Evolutionary conservation across 2,329 filamentous ascomycete genomes (phyloP), one percentile per base, ranked within the genome.

Genomic region (Emmonsiellopsis sp.): DNA sequence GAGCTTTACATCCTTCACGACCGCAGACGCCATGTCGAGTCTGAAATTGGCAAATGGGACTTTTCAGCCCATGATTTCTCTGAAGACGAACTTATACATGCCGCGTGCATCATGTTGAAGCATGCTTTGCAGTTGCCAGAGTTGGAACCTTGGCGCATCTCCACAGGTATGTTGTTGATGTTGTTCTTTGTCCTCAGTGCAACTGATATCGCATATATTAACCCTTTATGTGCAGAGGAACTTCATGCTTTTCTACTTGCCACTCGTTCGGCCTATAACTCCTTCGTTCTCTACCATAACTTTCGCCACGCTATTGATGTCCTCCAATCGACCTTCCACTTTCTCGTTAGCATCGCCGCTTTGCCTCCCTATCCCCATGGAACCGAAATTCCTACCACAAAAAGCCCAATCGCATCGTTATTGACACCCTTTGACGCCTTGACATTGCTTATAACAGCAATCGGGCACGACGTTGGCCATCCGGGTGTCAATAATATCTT

Each of bases 401-500:
- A 57, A 81, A 87, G 81, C 2, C 81, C 86, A 1, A 81, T 95
- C 46, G 87, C 87, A 2, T 75, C 79, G 44, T 76, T 97, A 26
- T 75, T 98, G n/a, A 79, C 81, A 48, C 90, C 92, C 0, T 89
- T 95, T 59, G 91, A 97, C 68, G 88, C 87, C 5, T 77, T 98
- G 51, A 92, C 90, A 0, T 79, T 98, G 2, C 79, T 98, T 45
- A 86, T 97, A 59, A 92, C 92, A 7, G 93, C 93, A n/a, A 94
- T 98, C 64, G 93, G 93, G 42, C 93, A 98, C 62, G 93, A 98
- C 67, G 93, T 97, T 40, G 93, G 93, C 20, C 93, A 98, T 67
- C 93, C 93, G 0, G 93, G 93, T 53, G 93, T 98, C 64, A 98
- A 97, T 74, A 98, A 98, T 67, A 90, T 92, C 32, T 98, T 98